Percentiles rank a stretch among this genome's conserved stretches.
phyloP scores from a whole-genome alignment of 768 basidiomycete species.

The Lentinula detonsa region DNA sequence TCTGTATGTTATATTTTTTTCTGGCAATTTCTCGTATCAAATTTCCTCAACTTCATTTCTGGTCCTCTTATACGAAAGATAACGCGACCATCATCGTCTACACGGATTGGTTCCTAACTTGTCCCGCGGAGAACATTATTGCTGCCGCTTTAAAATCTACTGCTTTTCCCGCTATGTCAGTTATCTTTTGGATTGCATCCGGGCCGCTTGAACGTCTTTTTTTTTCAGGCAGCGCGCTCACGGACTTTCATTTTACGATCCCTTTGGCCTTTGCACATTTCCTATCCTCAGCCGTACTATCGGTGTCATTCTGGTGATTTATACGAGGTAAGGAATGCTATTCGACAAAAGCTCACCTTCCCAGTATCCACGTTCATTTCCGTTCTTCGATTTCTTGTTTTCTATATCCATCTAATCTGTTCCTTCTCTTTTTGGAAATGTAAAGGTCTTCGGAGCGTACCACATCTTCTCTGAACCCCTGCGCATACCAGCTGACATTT shows the following conservation, averaged over 20 bases:
- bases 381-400: neutral
- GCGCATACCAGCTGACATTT: constrained; percentile 11
- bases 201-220: neutral
- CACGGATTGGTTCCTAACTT: constrained; percentile 9
- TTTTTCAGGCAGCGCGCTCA: constrained; percentile 10
- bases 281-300: constrained; percentile 13
- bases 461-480: constrained; percentile 14
- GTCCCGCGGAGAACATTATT: constrained; percentile 12
- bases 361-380: neutral
- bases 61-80: neutral
- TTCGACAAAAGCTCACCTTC: neutral
- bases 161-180: constrained; percentile 13
- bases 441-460: constrained; percentile 14
- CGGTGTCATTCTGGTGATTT: constrained; percentile 15
- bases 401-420: neutral
- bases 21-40: neutral
- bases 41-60: neutral
- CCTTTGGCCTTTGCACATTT: constrained; percentile 13
- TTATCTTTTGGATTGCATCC: neutral
- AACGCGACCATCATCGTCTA: constrained; percentile 11
- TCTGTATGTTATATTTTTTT: constrained; percentile 3
- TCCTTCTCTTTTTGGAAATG: neutral
- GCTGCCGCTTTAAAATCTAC: constrained; percentile 6
- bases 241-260: constrained; percentile 12
- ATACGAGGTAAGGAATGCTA: constrained; percentile 8